Conservation (phyloP, 805 yeast genomes). For the Teunomyces funiuensis region DNA sequence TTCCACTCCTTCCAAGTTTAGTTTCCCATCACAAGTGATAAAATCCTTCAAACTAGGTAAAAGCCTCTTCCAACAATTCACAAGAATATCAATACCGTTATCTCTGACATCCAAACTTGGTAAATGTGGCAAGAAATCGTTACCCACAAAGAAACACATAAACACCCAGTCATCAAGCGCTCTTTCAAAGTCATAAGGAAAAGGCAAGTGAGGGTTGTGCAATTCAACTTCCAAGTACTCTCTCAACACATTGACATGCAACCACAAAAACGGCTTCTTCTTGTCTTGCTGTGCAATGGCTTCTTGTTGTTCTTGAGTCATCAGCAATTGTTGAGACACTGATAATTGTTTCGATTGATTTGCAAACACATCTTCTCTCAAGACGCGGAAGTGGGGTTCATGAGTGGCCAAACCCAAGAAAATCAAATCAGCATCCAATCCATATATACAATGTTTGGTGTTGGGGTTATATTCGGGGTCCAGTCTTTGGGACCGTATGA, state of each 20-base stretch:
- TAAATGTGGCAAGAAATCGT: conserved; percentile 95
- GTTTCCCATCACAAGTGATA: conserved; percentile 85
- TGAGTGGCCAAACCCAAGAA: conserved; percentile 95
- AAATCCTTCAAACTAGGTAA: conserved; percentile 70
- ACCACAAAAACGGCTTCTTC: conserved; percentile 89
- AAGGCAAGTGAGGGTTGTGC: conserved; percentile 63
- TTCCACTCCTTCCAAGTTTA: conserved; percentile 77
- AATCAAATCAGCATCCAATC: conserved; percentile 96
- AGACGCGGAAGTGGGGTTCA: conserved; percentile 92
- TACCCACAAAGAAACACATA: conserved; percentile 98
- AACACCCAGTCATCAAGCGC: conserved; percentile 99
- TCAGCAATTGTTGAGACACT: conserved; percentile 49
- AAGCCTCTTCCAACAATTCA: conserved; percentile 77
- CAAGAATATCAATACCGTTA: conserved; percentile 81
- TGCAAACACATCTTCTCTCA: conserved; percentile 96
- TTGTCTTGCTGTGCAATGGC: conserved; percentile 42
- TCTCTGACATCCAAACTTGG: conserved; percentile 95
- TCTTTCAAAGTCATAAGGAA: conserved; percentile 84
- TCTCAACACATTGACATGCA: conserved; percentile 81
- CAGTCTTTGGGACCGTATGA: conserved; percentile 84
- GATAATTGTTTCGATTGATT: conserved; percentile 55
- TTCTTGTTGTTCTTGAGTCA: conserved; percentile 59
- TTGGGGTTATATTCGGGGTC: conserved; percentile 89
- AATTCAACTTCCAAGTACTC: conserved; percentile 87
- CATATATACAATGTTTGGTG: conserved; percentile 94